Base-by-base conservation (phyloP, 139 green algal species). In the Chloropicon primus region DNA sequence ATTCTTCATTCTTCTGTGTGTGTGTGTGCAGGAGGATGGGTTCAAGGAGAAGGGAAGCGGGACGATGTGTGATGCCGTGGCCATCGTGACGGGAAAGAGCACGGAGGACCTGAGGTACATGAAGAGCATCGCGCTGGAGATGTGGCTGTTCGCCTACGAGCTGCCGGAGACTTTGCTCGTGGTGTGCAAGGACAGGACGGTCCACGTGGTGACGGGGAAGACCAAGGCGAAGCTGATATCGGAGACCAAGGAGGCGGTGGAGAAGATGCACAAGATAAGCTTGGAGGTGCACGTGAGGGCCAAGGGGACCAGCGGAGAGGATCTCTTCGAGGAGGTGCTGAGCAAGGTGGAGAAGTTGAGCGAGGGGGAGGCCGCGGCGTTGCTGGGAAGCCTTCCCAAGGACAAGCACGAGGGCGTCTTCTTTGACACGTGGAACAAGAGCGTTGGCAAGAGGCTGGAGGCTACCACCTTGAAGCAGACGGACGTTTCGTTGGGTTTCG, bases 121-220 rank as follows among this genome's bases (percentile, higher is more conserved):
- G 0, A 98, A 98, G 81, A 93, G 88, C 10, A 86, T 89, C 21
- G 85, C 90, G 1, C 79, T 98, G 27, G 93, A 98, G 76, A 79
- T 97, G 1, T 98, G 92, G 92, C 86, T 98, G 21, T 92, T 98
- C 76, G 92, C 90, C 29, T 97, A 97, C 72, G 94, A 98, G 79
- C 82, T 98, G 1, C 89, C 93, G 74, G 41, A 53, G 71, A 25
- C 23, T 10, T 21, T 74, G 71, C 17, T 74, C 17, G 23, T 74
- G 17, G 5, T 25, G 23, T 5, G 23, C 17, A 25, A 74, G 17
- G 71, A 28, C 71, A 26, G 71, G 71, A 74, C 5, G 17, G 23
- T 74, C 17, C 71, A 28, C 17, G 89, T 62, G 41, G 41, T 62
- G 41, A 62, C 41, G 89, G 90, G 94, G 27, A 88, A 89, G 80